Percentiles rank a stretch among this genome's conserved stretches.
phyloP scores from a whole-genome alignment of 768 basidiomycete genomes.

The Suillus bovinus region DNA sequence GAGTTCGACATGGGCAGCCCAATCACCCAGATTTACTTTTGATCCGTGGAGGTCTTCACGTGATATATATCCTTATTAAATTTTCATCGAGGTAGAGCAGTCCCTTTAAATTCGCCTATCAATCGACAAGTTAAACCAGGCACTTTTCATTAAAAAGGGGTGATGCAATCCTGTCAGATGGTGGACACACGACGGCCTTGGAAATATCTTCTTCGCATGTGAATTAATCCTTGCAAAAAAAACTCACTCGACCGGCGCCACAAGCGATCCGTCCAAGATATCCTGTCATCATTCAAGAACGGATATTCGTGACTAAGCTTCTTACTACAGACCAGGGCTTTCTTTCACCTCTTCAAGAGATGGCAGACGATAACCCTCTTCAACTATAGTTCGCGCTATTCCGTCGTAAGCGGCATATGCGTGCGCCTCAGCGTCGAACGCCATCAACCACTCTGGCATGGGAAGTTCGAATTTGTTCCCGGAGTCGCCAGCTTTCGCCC shows the following conservation, averaged over 20 bases:
- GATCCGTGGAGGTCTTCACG: constrained; percentile 8
- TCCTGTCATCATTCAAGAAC: not conserved
- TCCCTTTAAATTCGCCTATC: constrained; percentile 4
- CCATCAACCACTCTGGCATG: constrained; percentile 29
- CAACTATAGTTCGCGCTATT: constrained; percentile 21
- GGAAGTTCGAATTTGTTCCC: constrained; percentile 18
- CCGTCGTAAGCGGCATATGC: constrained; percentile 22
- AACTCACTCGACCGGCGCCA: not conserved
- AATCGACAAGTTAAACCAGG: not conserved
- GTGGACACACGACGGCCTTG: not conserved
- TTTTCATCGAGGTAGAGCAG: not conserved
- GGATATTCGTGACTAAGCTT: not conserved
- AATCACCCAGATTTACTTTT: not conserved
- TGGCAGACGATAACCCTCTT: constrained; percentile 27
- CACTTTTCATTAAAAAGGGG: constrained; percentile 1
- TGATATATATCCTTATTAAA: not conserved
- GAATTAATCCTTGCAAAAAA: not conserved
- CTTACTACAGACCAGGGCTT: too few species aligned
- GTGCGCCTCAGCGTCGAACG: constrained; percentile 29
- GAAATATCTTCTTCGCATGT: not conserved
- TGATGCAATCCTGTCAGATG: not conserved
- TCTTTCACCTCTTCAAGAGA: too few species aligned
- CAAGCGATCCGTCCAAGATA: not conserved
- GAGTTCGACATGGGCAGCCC: not conserved
- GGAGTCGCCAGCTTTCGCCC: constrained; percentile 18